These are phyloP conservation scores for Fusarium sp. DNA, from an alignment of 2,329 filamentous ascomycete species.

Conservation along the genomic window DNA sequence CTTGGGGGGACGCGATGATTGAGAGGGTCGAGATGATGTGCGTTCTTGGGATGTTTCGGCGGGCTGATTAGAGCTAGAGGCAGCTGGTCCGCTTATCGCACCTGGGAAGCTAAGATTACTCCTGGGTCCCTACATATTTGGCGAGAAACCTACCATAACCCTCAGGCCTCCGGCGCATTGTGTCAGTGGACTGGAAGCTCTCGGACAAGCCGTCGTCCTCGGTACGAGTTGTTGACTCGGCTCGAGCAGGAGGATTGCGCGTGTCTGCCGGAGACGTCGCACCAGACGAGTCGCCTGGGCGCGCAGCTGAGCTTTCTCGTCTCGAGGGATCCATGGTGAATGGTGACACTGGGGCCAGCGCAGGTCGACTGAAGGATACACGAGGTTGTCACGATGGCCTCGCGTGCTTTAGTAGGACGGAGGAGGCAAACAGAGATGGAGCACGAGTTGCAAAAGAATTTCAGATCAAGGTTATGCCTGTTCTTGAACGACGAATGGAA, in stretches of 20 bases:
- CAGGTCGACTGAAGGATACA: constrained; percentile 10
- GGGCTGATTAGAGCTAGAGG: constrained; percentile 47
- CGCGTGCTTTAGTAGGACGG: constrained; percentile 16
- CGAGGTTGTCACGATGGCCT: constrained; percentile 13
- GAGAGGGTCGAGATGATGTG: constrained; percentile 48
- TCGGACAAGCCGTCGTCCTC: constrained; percentile 62
- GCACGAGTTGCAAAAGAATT: constrained; percentile 8
- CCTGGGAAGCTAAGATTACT: constrained; percentile 38
- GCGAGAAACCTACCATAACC: constrained; percentile 63
- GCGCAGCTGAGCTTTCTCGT: constrained; percentile 50
- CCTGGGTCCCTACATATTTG: background rate
- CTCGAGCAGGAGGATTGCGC: constrained; percentile 54
- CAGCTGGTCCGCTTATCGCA: constrained; percentile 40
- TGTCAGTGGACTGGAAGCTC: constrained; percentile 70
- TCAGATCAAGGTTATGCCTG: constrained; percentile 23
- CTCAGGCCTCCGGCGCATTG: constrained; percentile 69
- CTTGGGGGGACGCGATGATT: constrained; percentile 55
- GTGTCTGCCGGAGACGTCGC: constrained; percentile 64
- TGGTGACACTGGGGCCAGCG: constrained; percentile 13
- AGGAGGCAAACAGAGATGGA: constrained; percentile 10
- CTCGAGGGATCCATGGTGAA: constrained; percentile 59
- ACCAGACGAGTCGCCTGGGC: constrained; percentile 53
- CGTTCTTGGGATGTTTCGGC: constrained; percentile 56
- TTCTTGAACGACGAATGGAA: constrained; percentile 25
- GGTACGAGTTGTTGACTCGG: constrained; percentile 51